A percentile compares a stretch with the other conserved stretches of the same genome.
Conservation (phyloP, 192 early-diverging fungal species). For the Linnemannia hyalina region DNA sequence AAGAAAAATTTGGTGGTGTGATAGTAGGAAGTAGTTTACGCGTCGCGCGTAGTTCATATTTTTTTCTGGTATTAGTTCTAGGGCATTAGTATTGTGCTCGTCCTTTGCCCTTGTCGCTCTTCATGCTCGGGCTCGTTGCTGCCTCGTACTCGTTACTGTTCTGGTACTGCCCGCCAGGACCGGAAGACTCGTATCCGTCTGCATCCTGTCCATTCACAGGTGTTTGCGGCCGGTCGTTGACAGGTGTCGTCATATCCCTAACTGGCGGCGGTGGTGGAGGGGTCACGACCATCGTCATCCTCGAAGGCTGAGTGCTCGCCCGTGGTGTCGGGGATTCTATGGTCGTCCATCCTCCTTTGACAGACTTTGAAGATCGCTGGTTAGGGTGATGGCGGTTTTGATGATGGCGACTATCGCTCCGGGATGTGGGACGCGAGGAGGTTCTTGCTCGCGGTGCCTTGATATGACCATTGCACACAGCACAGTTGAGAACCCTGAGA, state of each 20-base stretch:
- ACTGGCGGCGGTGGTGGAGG: constrained; percentile 8
- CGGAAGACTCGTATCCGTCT: constrained; percentile 10
- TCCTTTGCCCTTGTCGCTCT: constrained; percentile 33
- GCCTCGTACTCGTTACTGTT: constrained; percentile 53
- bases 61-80: neutral
- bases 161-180: constrained; percentile 33
- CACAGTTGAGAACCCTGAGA: constrained; percentile 25
- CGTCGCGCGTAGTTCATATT: too few relatives aligned
- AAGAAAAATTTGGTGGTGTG: too few relatives aligned
- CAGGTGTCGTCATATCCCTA: neutral
- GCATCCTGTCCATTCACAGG: neutral
- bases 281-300: neutral
- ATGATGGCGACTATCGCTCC: neutral
- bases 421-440: constrained; percentile 16
- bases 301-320: constrained; percentile 6
- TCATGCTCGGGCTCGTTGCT: constrained; percentile 52
- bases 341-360: constrained; percentile 15
- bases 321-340: constrained; percentile 21
- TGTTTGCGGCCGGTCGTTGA: constrained; percentile 12
- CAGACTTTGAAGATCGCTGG: neutral
- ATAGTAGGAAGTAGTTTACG: too few relatives aligned
- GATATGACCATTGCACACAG: constrained; percentile 42
- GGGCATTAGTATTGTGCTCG: constrained; percentile 6
- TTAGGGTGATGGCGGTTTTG: neutral
- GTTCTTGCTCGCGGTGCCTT: constrained; percentile 14